A percentile compares a stretch with the other conserved stretches of the same genome.
These are phyloP conservation scores for Penicillium verrucosum DNA, from an alignment of 2,329 filamentous ascomycete species.

Conservation along the genomic window DNA sequence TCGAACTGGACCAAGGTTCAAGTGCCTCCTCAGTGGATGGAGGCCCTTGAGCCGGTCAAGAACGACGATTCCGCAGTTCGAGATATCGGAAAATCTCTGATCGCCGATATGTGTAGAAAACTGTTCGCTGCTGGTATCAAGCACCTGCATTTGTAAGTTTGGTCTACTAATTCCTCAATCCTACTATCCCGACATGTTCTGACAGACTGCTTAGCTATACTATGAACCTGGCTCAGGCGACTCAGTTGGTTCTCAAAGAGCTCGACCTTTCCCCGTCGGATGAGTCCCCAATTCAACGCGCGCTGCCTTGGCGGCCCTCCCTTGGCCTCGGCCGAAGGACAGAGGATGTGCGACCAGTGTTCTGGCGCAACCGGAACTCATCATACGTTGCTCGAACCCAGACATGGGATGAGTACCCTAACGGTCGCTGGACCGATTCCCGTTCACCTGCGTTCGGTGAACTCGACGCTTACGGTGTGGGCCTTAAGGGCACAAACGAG, in stretches of 20 bases:
- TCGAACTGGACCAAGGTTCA: slow-evolving; percentile 88
- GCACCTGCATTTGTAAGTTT: slow-evolving; percentile 77
- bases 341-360: slow-evolving; percentile 95
- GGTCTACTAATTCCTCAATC: not conserved
- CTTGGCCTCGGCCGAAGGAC: slow-evolving; percentile 82
- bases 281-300: slow-evolving; percentile 75
- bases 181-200: not conserved
- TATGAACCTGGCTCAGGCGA: slow-evolving; percentile 96
- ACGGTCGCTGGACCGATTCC: slow-evolving; percentile 97
- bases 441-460: slow-evolving; percentile 95
- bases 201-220: slow-evolving; percentile 63
- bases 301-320: slow-evolving; percentile 95
- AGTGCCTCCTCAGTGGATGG: slow-evolving; percentile 76
- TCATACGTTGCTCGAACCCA: slow-evolving; percentile 94
- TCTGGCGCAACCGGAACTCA: slow-evolving; percentile 96
- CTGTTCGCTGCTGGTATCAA: slow-evolving; percentile 77
- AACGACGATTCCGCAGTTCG: slow-evolving; percentile 92
- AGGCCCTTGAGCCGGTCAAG: slow-evolving; percentile 84
- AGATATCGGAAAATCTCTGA: slow-evolving; percentile 80
- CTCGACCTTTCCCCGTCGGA: slow-evolving; percentile 75
- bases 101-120: slow-evolving; percentile 85
- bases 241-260: slow-evolving; percentile 89
- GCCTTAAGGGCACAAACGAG: slow-evolving; percentile 90
- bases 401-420: slow-evolving; percentile 98
- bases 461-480: slow-evolving; percentile 89